phyloP scores from a whole-genome alignment of 768 basidiomycete species.

The Crucibulum laeve region DNA sequence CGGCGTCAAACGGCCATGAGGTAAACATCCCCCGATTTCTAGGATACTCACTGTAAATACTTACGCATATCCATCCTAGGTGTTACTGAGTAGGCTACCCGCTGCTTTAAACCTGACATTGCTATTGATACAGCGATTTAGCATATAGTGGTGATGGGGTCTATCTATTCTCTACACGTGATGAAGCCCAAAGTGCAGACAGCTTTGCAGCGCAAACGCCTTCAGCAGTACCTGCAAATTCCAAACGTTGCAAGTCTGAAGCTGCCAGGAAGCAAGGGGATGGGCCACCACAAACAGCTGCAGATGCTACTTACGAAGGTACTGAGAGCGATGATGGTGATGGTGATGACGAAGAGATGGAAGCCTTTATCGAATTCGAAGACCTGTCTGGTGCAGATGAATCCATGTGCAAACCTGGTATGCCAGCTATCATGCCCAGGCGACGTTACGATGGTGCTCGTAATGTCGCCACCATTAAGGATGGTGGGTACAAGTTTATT shows the following conservation, averaged over 20 bases:
- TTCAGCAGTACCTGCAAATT: conserved; percentile 23
- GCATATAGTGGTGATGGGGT: conserved; percentile 73
- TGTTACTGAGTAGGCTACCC: conserved; percentile 54
- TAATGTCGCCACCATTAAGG: conserved; percentile 84
- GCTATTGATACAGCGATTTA: conserved; percentile 19
- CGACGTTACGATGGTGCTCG: conserved; percentile 62
- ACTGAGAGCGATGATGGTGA: conserved; percentile 19
- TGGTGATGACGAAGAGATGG: conserved; percentile 26
- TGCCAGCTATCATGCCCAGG: conserved; percentile 61
- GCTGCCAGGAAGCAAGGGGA: conserved; percentile 6
- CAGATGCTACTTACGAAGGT: conserved; percentile 7
- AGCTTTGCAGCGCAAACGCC: conserved; percentile 16
- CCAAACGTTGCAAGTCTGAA: not conserved
- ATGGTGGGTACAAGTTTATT: conserved; percentile 46
- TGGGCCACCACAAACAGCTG: conserved; percentile 12
- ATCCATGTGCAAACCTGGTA: conserved; percentile 22
- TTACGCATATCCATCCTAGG: conserved; percentile 29
- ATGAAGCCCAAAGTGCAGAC: conserved; percentile 39
- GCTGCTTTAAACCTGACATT: not conserved
- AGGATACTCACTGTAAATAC: not conserved
- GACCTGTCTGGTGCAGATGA: conserved; percentile 20
- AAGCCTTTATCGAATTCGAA: conserved; percentile 12
- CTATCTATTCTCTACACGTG: conserved; percentile 70
- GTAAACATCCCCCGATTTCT: conserved; percentile 28
- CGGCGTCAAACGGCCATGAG: conserved; percentile 69